These are phyloP conservation scores for Fomitopsis serialis DNA, from an alignment of 768 basidiomycete genomes.

Conservation along the genomic window DNA sequence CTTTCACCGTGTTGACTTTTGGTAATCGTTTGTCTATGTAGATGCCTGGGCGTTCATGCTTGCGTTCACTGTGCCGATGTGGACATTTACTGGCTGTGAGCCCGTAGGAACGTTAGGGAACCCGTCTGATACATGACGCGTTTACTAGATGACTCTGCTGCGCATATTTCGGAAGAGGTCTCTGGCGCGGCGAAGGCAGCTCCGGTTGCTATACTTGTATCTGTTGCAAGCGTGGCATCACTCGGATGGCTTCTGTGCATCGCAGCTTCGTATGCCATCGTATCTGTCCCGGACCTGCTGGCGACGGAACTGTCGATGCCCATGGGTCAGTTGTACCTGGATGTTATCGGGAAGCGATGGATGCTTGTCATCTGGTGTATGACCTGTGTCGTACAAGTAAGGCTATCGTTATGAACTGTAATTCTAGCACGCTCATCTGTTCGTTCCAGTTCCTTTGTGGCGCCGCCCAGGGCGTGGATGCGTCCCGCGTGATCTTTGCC, in stretches of 20 bases:
- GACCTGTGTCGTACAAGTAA: conserved; percentile 55
- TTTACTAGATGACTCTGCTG: conserved; percentile 67
- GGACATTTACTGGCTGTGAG: conserved; percentile 69
- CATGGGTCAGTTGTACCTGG: conserved; percentile 66
- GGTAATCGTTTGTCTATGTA: conserved; percentile 19
- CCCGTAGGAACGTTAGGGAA: neutral
- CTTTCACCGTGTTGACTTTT: neutral
- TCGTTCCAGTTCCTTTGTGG: conserved; percentile 56
- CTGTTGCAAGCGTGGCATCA: conserved; percentile 49
- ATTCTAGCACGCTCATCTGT: neutral
- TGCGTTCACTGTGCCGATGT: conserved; percentile 71
- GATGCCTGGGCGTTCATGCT: conserved; percentile 71
- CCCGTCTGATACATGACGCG: neutral
- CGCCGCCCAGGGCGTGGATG: conserved; percentile 69
- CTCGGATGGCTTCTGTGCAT: conserved; percentile 64
- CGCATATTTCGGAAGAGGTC: conserved; percentile 70
- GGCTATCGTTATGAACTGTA: neutral
- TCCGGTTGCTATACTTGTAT: conserved; percentile 62
- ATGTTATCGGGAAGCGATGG: conserved; percentile 58
- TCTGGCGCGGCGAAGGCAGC: conserved; percentile 56
- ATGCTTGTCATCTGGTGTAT: conserved; percentile 70
- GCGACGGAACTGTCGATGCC: conserved; percentile 47
- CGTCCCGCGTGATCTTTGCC: conserved; percentile 68
- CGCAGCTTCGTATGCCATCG: conserved; percentile 56
- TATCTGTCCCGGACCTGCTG: conserved; percentile 49